A percentile compares a stretch with the other conserved stretches of the same genome.
These are phyloP conservation scores for Irpex lacteus DNA, from an alignment of 1,284 basidiomycete genomes.

Conservation along the genomic window DNA sequence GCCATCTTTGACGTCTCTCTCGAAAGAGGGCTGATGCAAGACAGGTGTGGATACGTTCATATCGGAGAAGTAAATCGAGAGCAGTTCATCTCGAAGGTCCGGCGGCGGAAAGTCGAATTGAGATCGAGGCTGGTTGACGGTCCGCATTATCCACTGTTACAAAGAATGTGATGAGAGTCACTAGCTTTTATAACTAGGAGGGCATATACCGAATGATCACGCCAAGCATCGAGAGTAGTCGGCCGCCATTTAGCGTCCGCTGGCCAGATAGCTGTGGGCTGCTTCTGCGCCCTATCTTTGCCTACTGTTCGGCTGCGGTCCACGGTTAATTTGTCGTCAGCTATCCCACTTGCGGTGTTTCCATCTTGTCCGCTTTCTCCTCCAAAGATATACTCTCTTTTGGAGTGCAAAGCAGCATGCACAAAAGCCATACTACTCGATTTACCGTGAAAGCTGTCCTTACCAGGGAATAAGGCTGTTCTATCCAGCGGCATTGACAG, in stretches of 20 bases:
- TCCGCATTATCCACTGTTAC: neutral
- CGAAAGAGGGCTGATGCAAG: slow-evolving; percentile 49
- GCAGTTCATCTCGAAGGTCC: slow-evolving; percentile 29
- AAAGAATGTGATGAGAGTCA: neutral
- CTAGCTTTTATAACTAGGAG: neutral
- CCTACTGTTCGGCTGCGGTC: neutral
- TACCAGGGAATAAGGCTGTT: neutral
- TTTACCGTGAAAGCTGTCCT: slow-evolving; percentile 27
- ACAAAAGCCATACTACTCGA: slow-evolving; percentile 42
- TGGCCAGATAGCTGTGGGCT: neutral
- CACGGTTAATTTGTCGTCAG: neutral
- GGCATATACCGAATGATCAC: neutral
- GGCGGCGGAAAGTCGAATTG: neutral
- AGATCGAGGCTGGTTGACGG: neutral
- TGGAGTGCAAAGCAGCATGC: slow-evolving; percentile 39
- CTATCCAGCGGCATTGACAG: neutral
- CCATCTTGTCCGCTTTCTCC: neutral
- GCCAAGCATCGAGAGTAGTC: neutral
- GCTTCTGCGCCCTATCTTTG: neutral
- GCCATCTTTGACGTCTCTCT: slow-evolving; percentile 34
- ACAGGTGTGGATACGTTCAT: slow-evolving; percentile 43
- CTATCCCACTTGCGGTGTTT: neutral
- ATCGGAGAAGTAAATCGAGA: slow-evolving; percentile 46
- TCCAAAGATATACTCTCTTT: slow-evolving; percentile 26
- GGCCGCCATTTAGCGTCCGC: neutral